Evolutionary conservation across 2,329 filamentous ascomycete genomes (phyloP).

Genomic region (Grosmannia serpens): DNA sequence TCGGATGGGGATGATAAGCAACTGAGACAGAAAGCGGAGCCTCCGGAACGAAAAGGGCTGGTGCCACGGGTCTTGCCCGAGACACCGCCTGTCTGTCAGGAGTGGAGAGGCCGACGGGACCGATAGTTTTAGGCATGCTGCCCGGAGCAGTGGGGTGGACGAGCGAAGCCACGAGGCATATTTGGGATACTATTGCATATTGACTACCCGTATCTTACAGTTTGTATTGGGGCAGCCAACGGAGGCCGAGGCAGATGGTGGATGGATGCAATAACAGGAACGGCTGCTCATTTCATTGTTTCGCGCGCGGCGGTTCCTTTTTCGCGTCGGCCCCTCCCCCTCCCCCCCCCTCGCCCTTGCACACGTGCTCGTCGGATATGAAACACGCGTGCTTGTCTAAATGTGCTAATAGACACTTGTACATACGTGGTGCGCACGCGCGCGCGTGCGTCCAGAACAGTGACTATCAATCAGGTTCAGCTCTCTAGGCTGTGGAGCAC

Average conservation of each 20-base stretch:
- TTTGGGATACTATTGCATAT: too few relatives aligned
- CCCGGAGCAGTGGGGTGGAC: background rate
- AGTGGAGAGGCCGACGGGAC: background rate
- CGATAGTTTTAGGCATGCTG: background rate
- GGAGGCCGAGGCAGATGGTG: background rate
- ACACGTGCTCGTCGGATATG: background rate
- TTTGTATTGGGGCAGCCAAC: background rate
- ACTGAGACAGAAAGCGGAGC: background rate
- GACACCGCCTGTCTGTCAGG: background rate
- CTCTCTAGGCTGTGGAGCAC: background rate
- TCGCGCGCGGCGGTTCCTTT: background rate
- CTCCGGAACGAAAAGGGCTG: background rate
- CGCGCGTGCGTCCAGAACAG: background rate
- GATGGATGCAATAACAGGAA: too few relatives aligned
- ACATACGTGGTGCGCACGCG: background rate
- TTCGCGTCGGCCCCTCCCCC: background rate
- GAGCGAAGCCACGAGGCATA: background rate
- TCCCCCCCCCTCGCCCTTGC: background rate
- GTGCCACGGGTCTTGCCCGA: background rate
- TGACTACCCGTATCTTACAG: background rate
- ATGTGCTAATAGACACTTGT: background rate
- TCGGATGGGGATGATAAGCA: too few relatives aligned
- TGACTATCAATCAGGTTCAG: background rate
- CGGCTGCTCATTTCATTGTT: too few relatives aligned
- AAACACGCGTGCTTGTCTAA: background rate